Conservation (phyloP, 768 basidiomycete genomes). For the Cystofilobasidium ferigula region DNA sequence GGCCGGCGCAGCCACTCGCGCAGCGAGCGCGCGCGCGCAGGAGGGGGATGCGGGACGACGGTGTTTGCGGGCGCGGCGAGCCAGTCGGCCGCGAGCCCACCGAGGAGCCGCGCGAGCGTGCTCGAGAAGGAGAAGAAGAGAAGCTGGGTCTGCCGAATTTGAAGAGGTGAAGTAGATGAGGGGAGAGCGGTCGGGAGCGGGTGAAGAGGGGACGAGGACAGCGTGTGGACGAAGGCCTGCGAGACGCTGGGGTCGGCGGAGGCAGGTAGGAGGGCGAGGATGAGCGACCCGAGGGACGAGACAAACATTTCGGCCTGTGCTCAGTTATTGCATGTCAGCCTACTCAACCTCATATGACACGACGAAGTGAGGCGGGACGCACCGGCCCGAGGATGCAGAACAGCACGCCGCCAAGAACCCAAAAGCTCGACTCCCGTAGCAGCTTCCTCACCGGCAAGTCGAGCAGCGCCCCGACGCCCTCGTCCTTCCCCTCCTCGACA, state of each 20-base stretch:
- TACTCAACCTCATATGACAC: neutral
- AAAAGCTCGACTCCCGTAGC: constrained; percentile 9
- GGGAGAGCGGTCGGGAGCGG: neutral
- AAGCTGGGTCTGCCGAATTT: constrained; percentile 18
- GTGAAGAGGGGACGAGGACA: neutral
- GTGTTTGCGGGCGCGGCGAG: constrained; percentile 2
- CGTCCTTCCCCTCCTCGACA: constrained; percentile 6
- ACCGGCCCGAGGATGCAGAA: constrained; percentile 20
- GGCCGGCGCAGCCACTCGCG: neutral
- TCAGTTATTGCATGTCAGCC: neutral
- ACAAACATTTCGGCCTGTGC: constrained; percentile 21
- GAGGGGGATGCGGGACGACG: neutral
- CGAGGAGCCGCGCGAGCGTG: constrained; percentile 13
- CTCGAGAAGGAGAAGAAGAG: constrained; percentile 19
- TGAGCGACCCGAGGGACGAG: constrained; percentile 14
- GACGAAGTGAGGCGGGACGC: neutral
- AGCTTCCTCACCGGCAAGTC: constrained; percentile 8
- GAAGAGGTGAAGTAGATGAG: constrained; percentile 7
- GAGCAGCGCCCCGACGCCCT: constrained; percentile 1
- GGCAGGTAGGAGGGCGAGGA: constrained; percentile 16
- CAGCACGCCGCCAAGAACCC: constrained; percentile 15
- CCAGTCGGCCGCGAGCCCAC: constrained; percentile 15
- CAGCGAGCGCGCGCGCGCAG: neutral
- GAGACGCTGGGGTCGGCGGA: neutral
- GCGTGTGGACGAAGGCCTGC: neutral